Conservation (phyloP, 306 rosid genomes). For the Quercus cerris region DNA sequence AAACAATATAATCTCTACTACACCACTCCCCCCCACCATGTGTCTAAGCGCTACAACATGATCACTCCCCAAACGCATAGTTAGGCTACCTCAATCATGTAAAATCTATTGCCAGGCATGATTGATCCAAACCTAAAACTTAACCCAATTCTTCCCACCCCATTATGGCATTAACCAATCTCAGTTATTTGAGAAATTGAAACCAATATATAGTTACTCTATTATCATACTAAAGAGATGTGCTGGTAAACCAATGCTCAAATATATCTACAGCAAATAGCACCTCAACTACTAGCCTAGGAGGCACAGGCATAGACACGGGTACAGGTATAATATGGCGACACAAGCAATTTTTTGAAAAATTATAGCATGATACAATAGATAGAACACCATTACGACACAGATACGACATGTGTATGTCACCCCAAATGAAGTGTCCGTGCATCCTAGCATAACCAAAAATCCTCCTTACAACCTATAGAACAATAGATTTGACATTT, state of each 20-base stretch:
- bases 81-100: background rate
- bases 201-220: background rate
- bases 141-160: no score
- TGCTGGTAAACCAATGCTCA: background rate
- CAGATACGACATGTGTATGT: no score
- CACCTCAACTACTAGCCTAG: background rate
- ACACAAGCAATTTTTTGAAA: no score
- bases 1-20: no score
- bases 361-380: no score
- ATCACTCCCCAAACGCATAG: background rate
- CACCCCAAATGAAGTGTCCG: no score
- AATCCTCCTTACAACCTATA: background rate
- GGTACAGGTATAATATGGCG: accelerated
- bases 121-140: no score
- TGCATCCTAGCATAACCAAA: background rate
- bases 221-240: background rate
- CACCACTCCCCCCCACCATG: no score
- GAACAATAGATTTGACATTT: background rate
- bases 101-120: background rate
- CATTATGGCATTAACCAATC: no score
- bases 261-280: background rate
- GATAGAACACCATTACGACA: no score
- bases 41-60: background rate
- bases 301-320: no score
- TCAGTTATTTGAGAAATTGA: no score